Conservation (phyloP, 2,329 filamentous ascomycete species). For the Colletotrichum abscissum region DNA sequence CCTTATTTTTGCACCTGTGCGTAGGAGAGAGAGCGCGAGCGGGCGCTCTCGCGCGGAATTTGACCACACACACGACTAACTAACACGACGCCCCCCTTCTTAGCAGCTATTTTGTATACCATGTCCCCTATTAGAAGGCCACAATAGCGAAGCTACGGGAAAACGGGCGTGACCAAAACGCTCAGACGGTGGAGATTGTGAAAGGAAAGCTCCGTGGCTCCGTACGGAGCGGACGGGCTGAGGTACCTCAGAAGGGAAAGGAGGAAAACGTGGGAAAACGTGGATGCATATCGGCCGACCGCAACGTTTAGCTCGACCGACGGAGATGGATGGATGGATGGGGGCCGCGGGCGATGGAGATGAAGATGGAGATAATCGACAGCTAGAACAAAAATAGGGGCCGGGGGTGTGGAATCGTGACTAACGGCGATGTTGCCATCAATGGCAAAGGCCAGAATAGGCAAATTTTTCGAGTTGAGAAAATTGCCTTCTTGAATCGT, state of each 20-base stretch:
- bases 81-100: background rate
- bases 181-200: conserved; percentile 34
- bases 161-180: background rate
- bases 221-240: background rate
- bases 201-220: conserved; percentile 6
- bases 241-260: background rate
- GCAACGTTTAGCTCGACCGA: background rate
- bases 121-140: background rate
- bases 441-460: background rate
- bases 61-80: background rate
- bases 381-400: background rate
- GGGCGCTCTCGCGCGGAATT: too few species aligned
- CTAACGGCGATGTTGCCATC: background rate
- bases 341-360: background rate
- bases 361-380: background rate
- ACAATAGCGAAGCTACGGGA: background rate
- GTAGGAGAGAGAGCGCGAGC: background rate
- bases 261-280: conserved; percentile 9
- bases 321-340: background rate
- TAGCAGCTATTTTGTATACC: background rate
- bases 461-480: background rate
- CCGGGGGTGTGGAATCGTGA: background rate
- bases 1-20: background rate
- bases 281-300: conserved; percentile 1
- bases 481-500: background rate